phyloP scores from a whole-genome alignment of 129 eudicot species.

The Glebionis coronaria region DNA sequence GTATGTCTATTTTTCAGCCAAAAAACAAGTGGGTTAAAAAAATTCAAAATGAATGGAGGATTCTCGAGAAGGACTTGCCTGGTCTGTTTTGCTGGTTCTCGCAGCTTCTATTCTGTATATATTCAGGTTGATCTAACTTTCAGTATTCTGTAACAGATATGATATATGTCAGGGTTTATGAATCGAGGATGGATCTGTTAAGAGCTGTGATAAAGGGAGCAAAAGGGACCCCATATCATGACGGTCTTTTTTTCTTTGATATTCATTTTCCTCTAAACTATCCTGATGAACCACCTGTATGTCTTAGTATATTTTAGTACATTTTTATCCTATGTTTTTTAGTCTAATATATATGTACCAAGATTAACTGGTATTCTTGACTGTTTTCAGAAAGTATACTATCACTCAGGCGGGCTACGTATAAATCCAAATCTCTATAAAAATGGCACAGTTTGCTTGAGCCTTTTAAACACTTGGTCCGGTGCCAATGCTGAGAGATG shows the following conservation, averaged over 20 bases:
- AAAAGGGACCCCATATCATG: slow-evolving; percentile 91
- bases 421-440: slow-evolving; percentile 66
- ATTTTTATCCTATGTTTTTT: not conserved
- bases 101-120: not conserved
- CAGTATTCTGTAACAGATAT: slow-evolving; percentile 36
- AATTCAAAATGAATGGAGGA: slow-evolving; percentile 77
- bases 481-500: slow-evolving; percentile 58
- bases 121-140: not conserved
- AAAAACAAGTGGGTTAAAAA: slow-evolving; percentile 51
- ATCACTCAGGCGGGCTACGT: slow-evolving; percentile 70
- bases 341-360: not conserved
- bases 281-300: slow-evolving; percentile 76
- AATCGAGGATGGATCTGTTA: slow-evolving; percentile 84
- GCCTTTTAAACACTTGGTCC: slow-evolving; percentile 75
- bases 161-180: slow-evolving; percentile 75
- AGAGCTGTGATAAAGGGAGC: slow-evolving; percentile 88
- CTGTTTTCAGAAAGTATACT: slow-evolving; percentile 53
- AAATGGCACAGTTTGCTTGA: slow-evolving; percentile 64
- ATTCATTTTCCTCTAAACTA: slow-evolving; percentile 55
- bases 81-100: slow-evolving; percentile 35
- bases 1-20: no score
- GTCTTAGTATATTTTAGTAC: slow-evolving; percentile 10
- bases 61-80: slow-evolving; percentile 63
- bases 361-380: no score
- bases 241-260: slow-evolving; percentile 88